phyloP scores from a whole-genome alignment of 2,329 filamentous ascomycete genomes.

The Neobulgaria alba region DNA sequence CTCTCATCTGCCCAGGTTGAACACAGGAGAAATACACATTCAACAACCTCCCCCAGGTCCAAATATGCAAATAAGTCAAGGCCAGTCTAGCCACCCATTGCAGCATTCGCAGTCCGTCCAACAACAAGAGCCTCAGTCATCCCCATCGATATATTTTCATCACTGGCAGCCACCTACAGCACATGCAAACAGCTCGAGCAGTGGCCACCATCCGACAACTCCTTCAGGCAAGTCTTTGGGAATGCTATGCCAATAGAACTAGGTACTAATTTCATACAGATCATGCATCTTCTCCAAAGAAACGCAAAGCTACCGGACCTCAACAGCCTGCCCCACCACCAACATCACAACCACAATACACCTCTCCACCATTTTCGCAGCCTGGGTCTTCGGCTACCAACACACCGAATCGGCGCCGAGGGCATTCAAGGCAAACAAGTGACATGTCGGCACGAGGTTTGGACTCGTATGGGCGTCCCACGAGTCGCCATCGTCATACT shows the following conservation, averaged over 20 bases:
- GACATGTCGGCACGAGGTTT: constrained; percentile 39
- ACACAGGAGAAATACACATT: constrained; percentile 34
- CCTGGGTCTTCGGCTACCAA: constrained; percentile 44
- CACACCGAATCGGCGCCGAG: constrained; percentile 43
- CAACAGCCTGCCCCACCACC: constrained; percentile 40
- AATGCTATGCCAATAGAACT: constrained; percentile 32
- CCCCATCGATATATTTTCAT: constrained; percentile 79
- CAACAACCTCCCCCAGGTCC: constrained; percentile 30
- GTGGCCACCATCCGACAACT: constrained; percentile 59
- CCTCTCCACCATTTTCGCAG: constrained; percentile 48
- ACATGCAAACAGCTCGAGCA: constrained; percentile 41
- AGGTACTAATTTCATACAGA: constrained; percentile 35
- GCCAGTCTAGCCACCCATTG: constrained; percentile 37
- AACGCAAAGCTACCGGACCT: constrained; percentile 65
- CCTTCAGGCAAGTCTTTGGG: constrained; percentile 58
- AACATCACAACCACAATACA: constrained; percentile 36
- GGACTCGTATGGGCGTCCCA: constrained; percentile 31
- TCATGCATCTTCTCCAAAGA: constrained; percentile 70
- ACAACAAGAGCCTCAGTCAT: constrained; percentile 46
- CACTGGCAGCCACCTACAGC: constrained; percentile 81
- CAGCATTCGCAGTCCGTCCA: constrained; percentile 40
- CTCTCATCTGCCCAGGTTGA: constrained; percentile 33
- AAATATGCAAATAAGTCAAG: constrained; percentile 37
- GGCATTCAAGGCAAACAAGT: constrained; percentile 57
- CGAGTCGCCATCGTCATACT: constrained; percentile 30